Evolutionary conservation across 2,329 filamentous ascomycete genomes (phyloP), one percentile per base, ranked within the genome.

Genomic region (Lomentospora prolificans): DNA sequence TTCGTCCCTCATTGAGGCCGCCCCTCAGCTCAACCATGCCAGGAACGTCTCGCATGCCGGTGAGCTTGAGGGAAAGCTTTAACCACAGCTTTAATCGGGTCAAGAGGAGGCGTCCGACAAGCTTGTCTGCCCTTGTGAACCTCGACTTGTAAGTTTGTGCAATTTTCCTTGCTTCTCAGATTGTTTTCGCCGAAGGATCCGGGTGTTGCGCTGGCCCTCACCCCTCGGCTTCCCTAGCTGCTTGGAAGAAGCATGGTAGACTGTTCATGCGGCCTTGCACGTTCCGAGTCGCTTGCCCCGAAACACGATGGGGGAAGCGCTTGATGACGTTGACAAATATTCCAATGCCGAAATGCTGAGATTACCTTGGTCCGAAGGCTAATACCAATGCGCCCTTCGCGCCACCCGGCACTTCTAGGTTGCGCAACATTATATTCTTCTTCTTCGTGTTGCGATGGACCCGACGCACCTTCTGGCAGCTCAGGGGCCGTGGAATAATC

Each of bases 351-450:
- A n/a, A n/a, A n/a, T n/a, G n/a, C n/a, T n/a, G n/a, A n/a, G n/a
- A n/a, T n/a, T n/a, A n/a, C n/a, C n/a, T n/a, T n/a, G n/a, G n/a
- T n/a, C n/a, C n/a, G n/a, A n/a, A n/a, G n/a, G n/a, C n/a, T n/a
- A n/a, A n/a, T n/a, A n/a, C n/a, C n/a, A n/a, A n/a, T 39, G 51
- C 46, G 17, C 24, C 14, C 51, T 50, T 27, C 25, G 52, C 58
- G 39, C 58, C 22, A 27, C n/a, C 44, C 22, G 17, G 22, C 44
- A 12, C 61, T 60, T 22, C 17, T 61, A 92, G 89, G 58, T 66
- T 96, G 59, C 88, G 89, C 55, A 95, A 96, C 68, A 76, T 96
- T 58, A 76, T 97, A 64, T 95, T 97, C 70, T 78, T 91, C 66
- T 80, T 95, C 63, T 96, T 97, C 73, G 69, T 96, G 58, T 75